Base-by-base conservation (phyloP, 768 basidiomycete species). In the Epithele typhae region DNA sequence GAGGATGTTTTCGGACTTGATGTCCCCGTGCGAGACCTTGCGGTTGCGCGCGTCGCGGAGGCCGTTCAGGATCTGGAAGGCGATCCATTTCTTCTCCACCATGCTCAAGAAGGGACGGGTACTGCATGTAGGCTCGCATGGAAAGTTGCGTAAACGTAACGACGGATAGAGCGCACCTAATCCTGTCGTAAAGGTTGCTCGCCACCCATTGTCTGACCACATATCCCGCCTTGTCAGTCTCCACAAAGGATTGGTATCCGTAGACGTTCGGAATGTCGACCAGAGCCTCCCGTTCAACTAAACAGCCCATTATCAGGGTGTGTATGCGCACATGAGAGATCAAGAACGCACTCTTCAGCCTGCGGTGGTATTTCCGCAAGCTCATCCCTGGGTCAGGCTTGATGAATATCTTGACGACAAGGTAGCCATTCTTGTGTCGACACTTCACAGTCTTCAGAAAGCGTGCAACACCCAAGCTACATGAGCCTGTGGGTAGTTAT, bases 21-120 rank as follows among this genome's bases (percentile, higher is more conserved):
- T 87, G 64, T 98, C 95, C 9, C 96, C 96, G 65, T 99, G 96
- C 2, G 94, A 79, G n/a, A 94, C 73, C 69, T 94, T 89, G 40
- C 85, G 82, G 45, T 82, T 81, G 21, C 91, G 79, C 0, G 90
- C 82, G 56, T 91, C 89, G 19, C 87, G 78, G 34, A 99, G 74
- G 2, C 85, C 91, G 22, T 81, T 84, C 50, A 98, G 72, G 1
- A 98, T 72, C 64, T 98, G 96, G 60, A 92, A 99, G 0, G 87
- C 84, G 48, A 98, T 92, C 96, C 95, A 99, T 62, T 91, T 92
- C 77, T 98, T 98, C 72, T 99, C 96, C 19, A 98, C 77, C 51
- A 74, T 64, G 51, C 82, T 86, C 33, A 99, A 73, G 68, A 98
- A 99, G 3, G 96, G 96, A 27, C 95, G 89, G 2, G 94, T 98